phyloP scores from a whole-genome alignment of 345 rosid species.

The Linum tenue region DNA sequence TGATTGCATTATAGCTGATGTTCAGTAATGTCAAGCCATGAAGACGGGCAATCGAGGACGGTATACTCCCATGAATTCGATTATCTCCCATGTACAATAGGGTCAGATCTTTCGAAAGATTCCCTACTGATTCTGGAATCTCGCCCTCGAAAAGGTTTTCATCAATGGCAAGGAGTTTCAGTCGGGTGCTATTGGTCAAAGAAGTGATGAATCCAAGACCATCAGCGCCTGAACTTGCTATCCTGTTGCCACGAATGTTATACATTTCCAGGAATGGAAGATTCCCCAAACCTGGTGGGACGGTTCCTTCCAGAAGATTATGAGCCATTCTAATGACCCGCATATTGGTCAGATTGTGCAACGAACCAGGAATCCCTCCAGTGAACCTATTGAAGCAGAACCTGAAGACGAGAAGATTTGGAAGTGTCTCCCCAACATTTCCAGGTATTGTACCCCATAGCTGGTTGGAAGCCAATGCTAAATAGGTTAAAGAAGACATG shows the following conservation, averaged over 20 bases:
- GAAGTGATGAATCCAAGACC: constrained; percentile 30
- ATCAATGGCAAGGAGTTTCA: constrained; percentile 29
- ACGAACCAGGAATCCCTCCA: constrained; percentile 33
- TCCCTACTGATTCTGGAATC: constrained; percentile 36
- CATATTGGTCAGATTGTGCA: constrained; percentile 36
- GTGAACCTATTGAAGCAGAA: constrained; percentile 34
- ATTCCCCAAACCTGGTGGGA: constrained; percentile 29
- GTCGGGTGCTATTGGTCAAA: constrained; percentile 29
- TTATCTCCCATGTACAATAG: constrained; percentile 35
- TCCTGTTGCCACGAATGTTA: constrained; percentile 25
- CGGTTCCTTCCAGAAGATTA: constrained; percentile 30
- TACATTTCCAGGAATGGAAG: constrained; percentile 34
- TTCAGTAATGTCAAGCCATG: constrained; percentile 29
- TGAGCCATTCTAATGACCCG: constrained; percentile 22
- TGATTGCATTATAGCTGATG: constrained; percentile 30
- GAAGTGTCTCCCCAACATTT: constrained; percentile 31
- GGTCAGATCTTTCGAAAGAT: constrained; percentile 25
- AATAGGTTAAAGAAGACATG: constrained; percentile 34
- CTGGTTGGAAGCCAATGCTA: constrained; percentile 36
- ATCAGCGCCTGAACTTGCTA: constrained; percentile 21
- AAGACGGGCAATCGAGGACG: constrained; percentile 28
- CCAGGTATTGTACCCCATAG: constrained; percentile 32
- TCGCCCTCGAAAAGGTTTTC: constrained; percentile 33
- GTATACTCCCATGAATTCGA: constrained; percentile 27
- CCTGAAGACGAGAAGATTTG: constrained; percentile 33